Evolutionary conservation across 176 grass and related monocot genomes (phyloP), one percentile per base, ranked within the genome.

Genomic region (Tillandsia leiboldiana): DNA sequence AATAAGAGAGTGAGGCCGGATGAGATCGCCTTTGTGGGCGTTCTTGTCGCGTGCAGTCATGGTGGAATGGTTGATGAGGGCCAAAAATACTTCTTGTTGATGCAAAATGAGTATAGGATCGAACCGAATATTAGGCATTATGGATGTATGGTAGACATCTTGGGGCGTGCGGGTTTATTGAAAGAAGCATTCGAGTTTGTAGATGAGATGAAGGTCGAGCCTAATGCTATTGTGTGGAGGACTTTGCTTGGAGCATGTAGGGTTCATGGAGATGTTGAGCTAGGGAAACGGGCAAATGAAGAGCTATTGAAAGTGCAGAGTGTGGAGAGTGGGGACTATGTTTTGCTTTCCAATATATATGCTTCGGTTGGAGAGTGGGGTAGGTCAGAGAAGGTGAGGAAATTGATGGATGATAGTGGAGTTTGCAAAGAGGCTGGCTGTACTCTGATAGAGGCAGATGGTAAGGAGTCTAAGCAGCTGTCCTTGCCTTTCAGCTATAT

Each of bases 111-210:
- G 17, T 96, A 89, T 70, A 63, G 20, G 22, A 89, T 96, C n/a
- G 69, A 83, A 48, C 92, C 88, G 23, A 83, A 89, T 77, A 68
- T 96, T 64, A 96, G 85, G 77, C 92, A 96, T 70, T 87, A 85
- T 0, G 88, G 92, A 49, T 87, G 86, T 53, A 81, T 96, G 86
- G 88, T 96, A 53, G 92, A 96, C 68, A 86, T 96, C 73, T 82
- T 96, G 48, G 84, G 88, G 50, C 88, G 88, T 10, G 88, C 83
- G 0, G 92, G 92, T 1, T 68, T 96, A 61, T 76, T 96, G 53
- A 84, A 89, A 72, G 86, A 96, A 73, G 88, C 88, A 15, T 92
- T 91, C 68, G 67, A 92, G 50, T 87, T 96, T 73, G 71, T 96
- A 9, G 70, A 75, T 51, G 71, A 62, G 47, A 89, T 92, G 92